phyloP scores from a whole-genome alignment of 495 filamentous ascomycete genomes.

The Penicillium verhagenii region DNA sequence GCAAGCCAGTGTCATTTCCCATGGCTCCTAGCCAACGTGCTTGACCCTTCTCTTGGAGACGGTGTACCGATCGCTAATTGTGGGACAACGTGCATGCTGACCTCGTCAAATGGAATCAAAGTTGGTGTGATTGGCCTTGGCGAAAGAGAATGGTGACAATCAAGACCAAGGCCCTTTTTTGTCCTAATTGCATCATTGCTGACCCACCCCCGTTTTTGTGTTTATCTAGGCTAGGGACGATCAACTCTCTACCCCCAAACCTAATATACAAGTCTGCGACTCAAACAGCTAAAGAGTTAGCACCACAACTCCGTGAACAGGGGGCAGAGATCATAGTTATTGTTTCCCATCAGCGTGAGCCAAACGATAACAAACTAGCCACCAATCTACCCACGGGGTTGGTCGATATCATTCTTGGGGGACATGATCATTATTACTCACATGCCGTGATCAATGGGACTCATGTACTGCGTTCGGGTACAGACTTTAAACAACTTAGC shows the following conservation, averaged over 20 bases:
- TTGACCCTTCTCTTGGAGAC: slow-evolving; percentile 74
- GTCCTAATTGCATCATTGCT: not conserved
- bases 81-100: slow-evolving; percentile 67
- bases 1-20: slow-evolving; percentile 76
- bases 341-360: slow-evolving; percentile 81
- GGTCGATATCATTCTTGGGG: slow-evolving; percentile 82
- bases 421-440: slow-evolving; percentile 86
- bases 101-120: slow-evolving; percentile 78
- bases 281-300: slow-evolving; percentile 65
- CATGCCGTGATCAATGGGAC: slow-evolving; percentile 73
- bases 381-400: slow-evolving; percentile 60
- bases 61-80: slow-evolving; percentile 67
- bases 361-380: slow-evolving; percentile 81
- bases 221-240: slow-evolving; percentile 73
- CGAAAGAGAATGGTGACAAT: slow-evolving; percentile 63
- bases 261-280: slow-evolving; percentile 77
- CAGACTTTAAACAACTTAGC: slow-evolving; percentile 86
- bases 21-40: slow-evolving; percentile 83
- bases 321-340: slow-evolving; percentile 81
- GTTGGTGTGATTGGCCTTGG: slow-evolving; percentile 82
- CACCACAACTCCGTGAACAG: slow-evolving; percentile 65
- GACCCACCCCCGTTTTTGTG: too few relatives aligned
- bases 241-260: slow-evolving; percentile 78
- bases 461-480: slow-evolving; percentile 79
- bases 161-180: not conserved